These are phyloP conservation scores for Heliamphora pulchella DNA, from an alignment of 179 eudicot species.

Conservation along the genomic window DNA sequence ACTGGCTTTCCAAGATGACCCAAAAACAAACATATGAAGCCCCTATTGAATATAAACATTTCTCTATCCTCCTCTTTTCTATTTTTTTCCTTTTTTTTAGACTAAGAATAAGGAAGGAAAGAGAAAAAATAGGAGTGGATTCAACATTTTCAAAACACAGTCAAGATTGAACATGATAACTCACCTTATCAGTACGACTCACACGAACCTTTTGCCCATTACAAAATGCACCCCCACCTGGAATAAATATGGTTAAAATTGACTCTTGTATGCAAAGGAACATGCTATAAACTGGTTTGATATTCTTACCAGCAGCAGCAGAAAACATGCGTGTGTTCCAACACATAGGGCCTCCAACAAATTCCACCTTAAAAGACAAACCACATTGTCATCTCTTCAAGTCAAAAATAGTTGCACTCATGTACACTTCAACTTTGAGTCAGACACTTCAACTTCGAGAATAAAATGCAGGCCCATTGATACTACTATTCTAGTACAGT, in stretches of 20 bases:
- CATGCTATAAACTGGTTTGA: background rate
- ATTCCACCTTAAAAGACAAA: constrained; percentile 69
- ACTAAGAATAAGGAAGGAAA: no score
- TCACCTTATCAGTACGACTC: constrained; percentile 71
- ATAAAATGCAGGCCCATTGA: background rate
- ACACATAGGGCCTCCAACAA: constrained; percentile 95
- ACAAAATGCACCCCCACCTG: constrained; percentile 95
- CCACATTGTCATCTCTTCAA: constrained; percentile 16
- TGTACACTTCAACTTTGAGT: background rate
- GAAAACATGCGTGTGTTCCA: constrained; percentile 96
- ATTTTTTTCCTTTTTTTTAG: no score
- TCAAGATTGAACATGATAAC: constrained; percentile 17
- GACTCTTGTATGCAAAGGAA: background rate
- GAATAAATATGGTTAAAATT: constrained; percentile 16
- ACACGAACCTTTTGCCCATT: constrained; percentile 73
- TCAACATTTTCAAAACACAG: background rate
- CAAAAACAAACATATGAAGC: background rate
- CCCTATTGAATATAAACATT: background rate
- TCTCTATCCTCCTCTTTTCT: no score
- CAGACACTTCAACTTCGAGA: background rate
- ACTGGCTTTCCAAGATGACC: background rate
- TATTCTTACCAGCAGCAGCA: constrained; percentile 72
- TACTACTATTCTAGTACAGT: background rate
- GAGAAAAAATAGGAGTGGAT: no score
- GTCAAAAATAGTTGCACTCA: constrained; percentile 1